A percentile compares a stretch with the other conserved stretches of the same genome.
Conservation (phyloP, 495 filamentous ascomycete genomes). For the Barbatosphaeria neglecta region DNA sequence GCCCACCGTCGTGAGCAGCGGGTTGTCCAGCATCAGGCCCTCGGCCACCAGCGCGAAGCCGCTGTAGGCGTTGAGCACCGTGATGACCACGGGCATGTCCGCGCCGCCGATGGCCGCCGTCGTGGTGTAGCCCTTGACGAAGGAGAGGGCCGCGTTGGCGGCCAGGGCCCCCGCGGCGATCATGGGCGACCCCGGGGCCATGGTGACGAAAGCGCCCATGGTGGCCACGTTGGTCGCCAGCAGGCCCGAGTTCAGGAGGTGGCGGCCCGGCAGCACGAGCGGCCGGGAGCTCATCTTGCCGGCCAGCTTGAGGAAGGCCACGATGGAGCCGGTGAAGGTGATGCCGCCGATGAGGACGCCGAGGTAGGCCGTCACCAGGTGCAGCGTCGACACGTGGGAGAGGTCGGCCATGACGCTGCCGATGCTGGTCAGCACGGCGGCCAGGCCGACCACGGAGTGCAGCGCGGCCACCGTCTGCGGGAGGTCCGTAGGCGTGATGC, state of each 20-base stretch:
- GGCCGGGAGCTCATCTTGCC: conserved; percentile 66
- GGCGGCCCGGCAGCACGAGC: conserved; percentile 53
- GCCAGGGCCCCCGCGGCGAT: conserved; percentile 64
- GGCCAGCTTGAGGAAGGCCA: conserved; percentile 70
- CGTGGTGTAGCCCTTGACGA: conserved; percentile 71
- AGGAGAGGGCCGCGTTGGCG: conserved; percentile 62
- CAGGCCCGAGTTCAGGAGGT: conserved; percentile 57
- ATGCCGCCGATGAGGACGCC: conserved; percentile 73
- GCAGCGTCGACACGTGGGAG: conserved; percentile 53
- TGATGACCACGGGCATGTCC: conserved; percentile 81
- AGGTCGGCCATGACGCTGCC: conserved; percentile 66
- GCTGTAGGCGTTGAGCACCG: conserved; percentile 73
- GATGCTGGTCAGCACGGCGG: conserved; percentile 70
- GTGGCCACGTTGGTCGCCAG: conserved; percentile 62
- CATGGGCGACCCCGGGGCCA: conserved; percentile 59
- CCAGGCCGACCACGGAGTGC: conserved; percentile 73
- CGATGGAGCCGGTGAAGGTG: conserved; percentile 73
- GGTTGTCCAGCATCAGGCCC: conserved; percentile 78
- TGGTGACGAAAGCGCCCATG: conserved; percentile 65
- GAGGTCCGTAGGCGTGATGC: conserved; percentile 69
- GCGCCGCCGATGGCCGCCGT: conserved; percentile 76
- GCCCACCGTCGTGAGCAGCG: conserved; percentile 65
- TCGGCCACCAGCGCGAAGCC: conserved; percentile 76
- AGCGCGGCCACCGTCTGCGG: conserved; percentile 73
- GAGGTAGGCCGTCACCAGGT: conserved; percentile 67